phyloP scores from a whole-genome alignment of 495 filamentous ascomycete species.

The Penicillium maclennaniae region DNA sequence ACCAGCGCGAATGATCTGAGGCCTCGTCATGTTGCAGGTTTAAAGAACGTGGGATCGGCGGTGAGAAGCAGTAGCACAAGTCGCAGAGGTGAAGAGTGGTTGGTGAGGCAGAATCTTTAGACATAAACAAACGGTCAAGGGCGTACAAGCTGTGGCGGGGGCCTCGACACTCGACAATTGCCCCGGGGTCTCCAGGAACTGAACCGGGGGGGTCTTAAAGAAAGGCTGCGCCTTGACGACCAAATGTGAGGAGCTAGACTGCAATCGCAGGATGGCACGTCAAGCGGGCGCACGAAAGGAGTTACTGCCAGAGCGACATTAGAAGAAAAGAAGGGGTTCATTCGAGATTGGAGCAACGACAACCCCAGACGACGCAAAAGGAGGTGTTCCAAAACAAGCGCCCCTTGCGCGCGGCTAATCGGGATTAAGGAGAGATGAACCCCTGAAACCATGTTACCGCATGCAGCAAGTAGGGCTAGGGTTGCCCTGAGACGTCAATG shows the following conservation, averaged over 20 bases:
- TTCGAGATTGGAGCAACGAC: slow-evolving; percentile 13
- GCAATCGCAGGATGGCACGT: slow-evolving; percentile 18
- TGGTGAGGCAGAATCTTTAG: slow-evolving; percentile 10
- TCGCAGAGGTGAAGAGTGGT: slow-evolving; percentile 18
- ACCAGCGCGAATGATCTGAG: slow-evolving; percentile 78
- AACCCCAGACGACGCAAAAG: slow-evolving; percentile 40
- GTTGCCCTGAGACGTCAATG: neutral
- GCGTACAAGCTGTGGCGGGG: neutral
- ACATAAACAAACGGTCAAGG: neutral
- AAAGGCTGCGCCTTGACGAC: slow-evolving; percentile 26
- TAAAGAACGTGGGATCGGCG: slow-evolving; percentile 18
- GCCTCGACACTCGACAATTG: slow-evolving; percentile 2
- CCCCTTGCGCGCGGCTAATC: slow-evolving; percentile 44
- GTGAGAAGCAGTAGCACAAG: slow-evolving; percentile 11
- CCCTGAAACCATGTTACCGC: slow-evolving; percentile 17
- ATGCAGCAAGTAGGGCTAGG: slow-evolving; percentile 15
- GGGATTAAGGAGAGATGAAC: slow-evolving; percentile 11
- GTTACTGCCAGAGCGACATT: slow-evolving; percentile 36
- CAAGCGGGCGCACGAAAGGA: slow-evolving; percentile 12
- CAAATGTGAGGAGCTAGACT: slow-evolving; percentile 27
- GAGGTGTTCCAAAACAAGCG: slow-evolving; percentile 38
- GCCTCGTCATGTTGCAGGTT: slow-evolving; percentile 59
- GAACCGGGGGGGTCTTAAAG: slow-evolving; percentile 14
- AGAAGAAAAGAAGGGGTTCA: slow-evolving; percentile 18
- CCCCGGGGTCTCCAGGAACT: slow-evolving; percentile 7